phyloP scores from a whole-genome alignment of 2,329 filamentous ascomycete genomes.

The Sphaerulina musiva region DNA sequence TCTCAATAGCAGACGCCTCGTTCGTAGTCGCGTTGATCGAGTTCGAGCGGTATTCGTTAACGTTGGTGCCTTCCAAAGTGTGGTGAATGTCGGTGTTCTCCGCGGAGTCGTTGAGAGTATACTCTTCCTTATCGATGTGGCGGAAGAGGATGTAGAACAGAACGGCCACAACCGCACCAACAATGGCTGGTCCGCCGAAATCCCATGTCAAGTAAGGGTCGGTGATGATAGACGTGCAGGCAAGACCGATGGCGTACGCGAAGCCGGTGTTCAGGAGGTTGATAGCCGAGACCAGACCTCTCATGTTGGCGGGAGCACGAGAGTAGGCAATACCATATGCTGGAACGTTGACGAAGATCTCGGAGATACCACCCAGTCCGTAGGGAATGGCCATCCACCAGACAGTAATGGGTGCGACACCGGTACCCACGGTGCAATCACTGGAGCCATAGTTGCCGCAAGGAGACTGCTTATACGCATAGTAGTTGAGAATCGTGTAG shows the following conservation, averaged over 20 bases:
- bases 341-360: conserved; percentile 41
- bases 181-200: conserved; percentile 46
- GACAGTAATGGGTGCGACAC: conserved; percentile 36
- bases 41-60: conserved; percentile 8
- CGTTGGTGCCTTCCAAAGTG: conserved; percentile 8
- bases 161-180: conserved; percentile 42
- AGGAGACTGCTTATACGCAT: conserved; percentile 43
- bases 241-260: conserved; percentile 35
- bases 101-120: conserved; percentile 18
- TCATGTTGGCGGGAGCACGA: conserved; percentile 39
- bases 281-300: conserved; percentile 38
- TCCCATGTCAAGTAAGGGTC: conserved; percentile 47
- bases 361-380: conserved; percentile 37
- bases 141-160: conserved; percentile 46
- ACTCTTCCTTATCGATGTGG: conserved; percentile 34
- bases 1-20: conserved; percentile 5
- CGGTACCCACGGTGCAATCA: conserved; percentile 31
- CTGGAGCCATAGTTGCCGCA: conserved; percentile 39
- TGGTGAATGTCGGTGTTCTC: conserved; percentile 13
- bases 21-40: conserved; percentile 10
- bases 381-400: conserved; percentile 39
- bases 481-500: conserved; percentile 39
- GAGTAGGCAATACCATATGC: conserved; percentile 43
- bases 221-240: conserved; percentile 37
- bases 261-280: conserved; percentile 40